Conservation (phyloP, 169 alveolate species). For the Eimeria zaria region DNA sequence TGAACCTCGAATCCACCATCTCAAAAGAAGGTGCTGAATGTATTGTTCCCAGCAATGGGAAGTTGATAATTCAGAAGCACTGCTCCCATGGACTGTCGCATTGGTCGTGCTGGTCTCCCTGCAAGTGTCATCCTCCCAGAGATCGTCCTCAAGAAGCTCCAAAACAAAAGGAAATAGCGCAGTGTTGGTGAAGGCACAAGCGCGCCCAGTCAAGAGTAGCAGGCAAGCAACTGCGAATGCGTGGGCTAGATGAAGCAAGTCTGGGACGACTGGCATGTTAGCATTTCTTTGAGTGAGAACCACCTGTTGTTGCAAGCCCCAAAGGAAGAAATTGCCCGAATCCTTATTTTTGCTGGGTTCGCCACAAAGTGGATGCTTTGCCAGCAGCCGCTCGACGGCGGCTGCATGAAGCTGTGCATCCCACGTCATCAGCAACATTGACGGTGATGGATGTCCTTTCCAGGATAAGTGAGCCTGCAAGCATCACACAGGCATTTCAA, state of each 20-base stretch:
- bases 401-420: conserved; percentile 27
- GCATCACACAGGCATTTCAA: conserved; percentile 4
- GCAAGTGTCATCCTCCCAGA: conserved; percentile 17
- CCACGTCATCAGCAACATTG: conserved; percentile 32
- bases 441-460: conserved; percentile 49
- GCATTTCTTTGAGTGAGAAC: neutral
- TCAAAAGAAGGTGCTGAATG: conserved; percentile 16
- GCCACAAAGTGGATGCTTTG: neutral
- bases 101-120: neutral
- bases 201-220: conserved; percentile 63
- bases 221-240: conserved; percentile 68
- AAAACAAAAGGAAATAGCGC: conserved; percentile 16
- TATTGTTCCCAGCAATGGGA: neutral
- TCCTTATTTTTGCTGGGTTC: neutral
- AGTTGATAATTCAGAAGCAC: neutral
- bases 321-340: neutral
- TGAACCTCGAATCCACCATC: conserved; percentile 67
- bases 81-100: neutral
- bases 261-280: neutral
- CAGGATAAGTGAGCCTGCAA: conserved; percentile 45
- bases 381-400: conserved; percentile 32
- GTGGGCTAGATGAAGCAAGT: conserved; percentile 42
- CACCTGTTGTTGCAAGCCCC: neutral
- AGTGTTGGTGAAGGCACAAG: conserved; percentile 12
- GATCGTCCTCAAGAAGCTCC: conserved; percentile 60